Percentiles rank a stretch among this genome's conserved stretches.
Conservation (phyloP, 306 rosid species). For the Canavalia gladiata region DNA sequence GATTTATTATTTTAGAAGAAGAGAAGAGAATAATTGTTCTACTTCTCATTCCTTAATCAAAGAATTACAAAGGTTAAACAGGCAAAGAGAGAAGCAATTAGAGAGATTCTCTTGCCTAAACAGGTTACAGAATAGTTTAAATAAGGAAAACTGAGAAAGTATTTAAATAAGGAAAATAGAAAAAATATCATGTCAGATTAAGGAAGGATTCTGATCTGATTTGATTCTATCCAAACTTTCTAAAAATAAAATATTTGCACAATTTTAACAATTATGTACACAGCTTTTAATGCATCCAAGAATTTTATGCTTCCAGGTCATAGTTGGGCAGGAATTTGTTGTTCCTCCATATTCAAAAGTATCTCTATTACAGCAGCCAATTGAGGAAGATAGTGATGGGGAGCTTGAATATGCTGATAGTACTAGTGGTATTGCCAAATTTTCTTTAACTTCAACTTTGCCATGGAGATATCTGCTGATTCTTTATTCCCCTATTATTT, state of each 20-base stretch:
- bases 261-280: background rate
- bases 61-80: too few species aligned
- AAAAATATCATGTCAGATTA: too few species aligned
- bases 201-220: too few species aligned
- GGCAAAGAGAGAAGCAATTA: too few species aligned
- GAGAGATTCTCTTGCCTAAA: too few species aligned
- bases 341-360: conserved; percentile 89
- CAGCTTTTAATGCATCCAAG: conserved; percentile 34
- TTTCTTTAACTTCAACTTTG: conserved; percentile 44
- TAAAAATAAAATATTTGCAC: too few species aligned
- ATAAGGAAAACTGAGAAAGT: too few species aligned
- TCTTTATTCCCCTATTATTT: conserved; percentile 22
- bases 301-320: conserved; percentile 72
- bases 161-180: too few species aligned
- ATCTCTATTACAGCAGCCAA: conserved; percentile 86
- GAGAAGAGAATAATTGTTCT: too few species aligned
- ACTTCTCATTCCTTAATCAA: too few species aligned
- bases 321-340: conserved; percentile 74
- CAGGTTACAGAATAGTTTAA: too few species aligned
- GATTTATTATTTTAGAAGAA: background rate
- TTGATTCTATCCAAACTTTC: too few species aligned
- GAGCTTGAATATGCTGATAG: conserved; percentile 97
- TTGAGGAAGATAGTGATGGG: conserved; percentile 93
- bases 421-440: conserved; percentile 72
- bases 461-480: background rate